Percentiles rank a stretch among this genome's conserved stretches.
phyloP scores from a whole-genome alignment of 2,329 filamentous ascomycete genomes.

The Colletotrichum plurivorum region DNA sequence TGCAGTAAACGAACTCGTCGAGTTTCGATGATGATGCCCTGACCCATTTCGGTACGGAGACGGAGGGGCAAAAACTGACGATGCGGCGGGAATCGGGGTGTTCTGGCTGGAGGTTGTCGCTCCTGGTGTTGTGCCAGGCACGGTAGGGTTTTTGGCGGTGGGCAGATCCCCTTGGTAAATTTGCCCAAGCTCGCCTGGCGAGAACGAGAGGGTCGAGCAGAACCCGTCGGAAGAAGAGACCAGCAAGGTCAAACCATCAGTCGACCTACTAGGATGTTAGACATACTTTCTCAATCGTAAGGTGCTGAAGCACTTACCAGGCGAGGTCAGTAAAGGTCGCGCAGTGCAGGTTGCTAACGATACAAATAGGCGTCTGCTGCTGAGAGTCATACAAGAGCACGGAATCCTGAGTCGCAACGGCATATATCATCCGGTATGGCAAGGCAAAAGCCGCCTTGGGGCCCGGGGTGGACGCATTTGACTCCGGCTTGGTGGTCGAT shows the following conservation, averaged over 20 bases:
- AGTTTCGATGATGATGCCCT: constrained; percentile 70
- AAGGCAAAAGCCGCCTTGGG: constrained; percentile 83
- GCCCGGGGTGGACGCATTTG: constrained; percentile 66
- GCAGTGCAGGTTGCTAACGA: constrained; percentile 97
- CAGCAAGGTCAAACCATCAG: constrained; percentile 73
- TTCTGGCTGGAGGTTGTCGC: constrained; percentile 65
- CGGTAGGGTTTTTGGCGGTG: constrained; percentile 60
- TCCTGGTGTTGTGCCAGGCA: constrained; percentile 46
- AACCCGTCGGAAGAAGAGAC: constrained; percentile 99
- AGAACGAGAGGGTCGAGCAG: constrained; percentile 91
- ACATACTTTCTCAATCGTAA: background rate
- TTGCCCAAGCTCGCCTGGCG: constrained; percentile 86
- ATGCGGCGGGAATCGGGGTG: constrained; percentile 80
- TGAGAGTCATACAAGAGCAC: constrained; percentile 97
- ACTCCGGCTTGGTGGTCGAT: constrained; percentile 55
- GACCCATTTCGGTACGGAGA: constrained; percentile 68
- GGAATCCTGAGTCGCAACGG: constrained; percentile 96
- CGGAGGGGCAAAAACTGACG: constrained; percentile 72
- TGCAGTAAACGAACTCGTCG: constrained; percentile 69
- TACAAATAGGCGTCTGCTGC: constrained; percentile 91
- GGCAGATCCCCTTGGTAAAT: constrained; percentile 79
- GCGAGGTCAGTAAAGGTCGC: constrained; percentile 97
- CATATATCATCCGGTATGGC: constrained; percentile 95
- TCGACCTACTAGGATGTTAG: constrained; percentile 55
- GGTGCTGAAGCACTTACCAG: constrained; percentile 74